Evolutionary conservation across 306 rosid species (phyloP).

Genomic region (Gleditsia sinensis): DNA sequence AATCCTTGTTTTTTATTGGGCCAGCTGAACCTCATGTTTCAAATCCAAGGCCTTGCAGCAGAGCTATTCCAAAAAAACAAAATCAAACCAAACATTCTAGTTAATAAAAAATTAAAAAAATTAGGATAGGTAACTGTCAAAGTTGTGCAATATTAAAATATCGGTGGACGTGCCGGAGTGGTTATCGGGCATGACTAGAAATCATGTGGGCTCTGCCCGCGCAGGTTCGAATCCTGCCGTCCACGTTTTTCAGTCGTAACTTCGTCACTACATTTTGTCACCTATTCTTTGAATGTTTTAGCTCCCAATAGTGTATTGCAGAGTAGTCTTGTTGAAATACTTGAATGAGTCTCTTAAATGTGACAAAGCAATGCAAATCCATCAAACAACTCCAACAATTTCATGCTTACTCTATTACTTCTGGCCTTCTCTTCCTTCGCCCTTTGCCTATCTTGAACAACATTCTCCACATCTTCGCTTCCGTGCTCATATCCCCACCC

Average conservation of each 20-base stretch:
- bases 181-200: slow-evolving; percentile 86
- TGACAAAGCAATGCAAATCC: slow-evolving; percentile 53
- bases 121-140: too few relatives aligned
- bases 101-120: too few relatives aligned
- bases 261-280: too few relatives aligned
- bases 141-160: too few relatives aligned
- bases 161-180: slow-evolving; percentile 72
- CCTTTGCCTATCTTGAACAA: slow-evolving; percentile 23
- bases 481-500: slow-evolving; percentile 27
- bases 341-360: slow-evolving; percentile 10
- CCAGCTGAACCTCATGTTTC: too few relatives aligned
- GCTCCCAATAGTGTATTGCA: too few relatives aligned
- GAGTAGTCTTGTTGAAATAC: background rate
- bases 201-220: slow-evolving; percentile 79
- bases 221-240: slow-evolving; percentile 83
- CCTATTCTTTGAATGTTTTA: too few relatives aligned
- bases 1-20: too few relatives aligned
- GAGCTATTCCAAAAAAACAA: too few relatives aligned
- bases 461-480: slow-evolving; percentile 50
- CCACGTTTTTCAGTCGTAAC: slow-evolving; percentile 8
- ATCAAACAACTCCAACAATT: slow-evolving; percentile 54
- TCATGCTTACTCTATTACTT: slow-evolving; percentile 53
- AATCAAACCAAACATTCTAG: too few relatives aligned
- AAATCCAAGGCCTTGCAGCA: too few relatives aligned
- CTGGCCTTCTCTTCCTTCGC: slow-evolving; percentile 37